Evolutionary conservation across 805 yeast species (phyloP), one percentile per base, ranked within the genome.

Genomic region (Yarrowia yakushimensis): DNA sequence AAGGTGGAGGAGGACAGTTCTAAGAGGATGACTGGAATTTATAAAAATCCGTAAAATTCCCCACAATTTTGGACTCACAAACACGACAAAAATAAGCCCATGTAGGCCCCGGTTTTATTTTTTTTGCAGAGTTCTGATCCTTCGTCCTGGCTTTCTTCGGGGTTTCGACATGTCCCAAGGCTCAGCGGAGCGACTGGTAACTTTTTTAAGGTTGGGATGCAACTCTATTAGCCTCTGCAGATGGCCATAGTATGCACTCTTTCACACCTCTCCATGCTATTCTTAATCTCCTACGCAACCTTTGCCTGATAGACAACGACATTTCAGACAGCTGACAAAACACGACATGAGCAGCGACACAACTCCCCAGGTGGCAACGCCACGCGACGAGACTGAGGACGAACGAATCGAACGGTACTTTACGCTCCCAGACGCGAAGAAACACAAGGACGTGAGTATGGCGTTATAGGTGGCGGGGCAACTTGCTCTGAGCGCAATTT

Each of bases 341-440:
- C 30, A 52, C 33, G 30, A 22, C 33, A 52, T 52, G 59, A 52
- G 59, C 33, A 36, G 43, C 18, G 43, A 33, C 25, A 34, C 59
- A 11, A 52, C 59, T 43, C 59, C 59, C 28, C 59, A 36, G 23
- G 43, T 52, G 43, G 59, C 59, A 8, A 52, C 61, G 2, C 61
- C 61, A 6, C 46, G 48, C 17, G 48, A 39, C 4, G 61, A 55
- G 39, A 55, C 61, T 1, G 30, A 55, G 11, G 39, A 55, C 4
- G 61, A 55, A 23, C 46, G 61, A 1, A 10, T 55, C 17, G 61
- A 55, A 11, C 48, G 61, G 9, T 55, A 55, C 45, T 52, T 52
- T 18, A 25, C 59, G 13, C 31, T 31, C n/a, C 59, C 59, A 2
- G 39, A 48, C 43, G 30, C 39, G 41, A 52, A 52, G 59, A 52